Evolutionary conservation across 345 rosid genomes (phyloP).

Genomic region (Heritiera fomes): DNA sequence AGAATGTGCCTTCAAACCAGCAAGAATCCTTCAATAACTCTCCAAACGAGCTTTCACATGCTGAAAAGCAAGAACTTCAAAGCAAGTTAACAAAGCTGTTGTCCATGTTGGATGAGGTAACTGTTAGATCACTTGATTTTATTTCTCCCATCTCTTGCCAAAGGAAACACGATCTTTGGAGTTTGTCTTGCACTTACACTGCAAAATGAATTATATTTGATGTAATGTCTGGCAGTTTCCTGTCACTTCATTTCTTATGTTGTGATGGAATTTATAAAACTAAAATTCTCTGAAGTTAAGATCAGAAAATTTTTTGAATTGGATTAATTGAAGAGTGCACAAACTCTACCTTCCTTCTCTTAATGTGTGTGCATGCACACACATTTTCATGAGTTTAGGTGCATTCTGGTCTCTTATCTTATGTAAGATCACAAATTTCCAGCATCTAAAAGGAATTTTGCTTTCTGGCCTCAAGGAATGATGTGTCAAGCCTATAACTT

Average conservation of each 20-base stretch:
- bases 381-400: not conserved
- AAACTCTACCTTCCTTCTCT: not conserved
- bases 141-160: slow-evolving; percentile 2
- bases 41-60: slow-evolving; percentile 62
- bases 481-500: not conserved
- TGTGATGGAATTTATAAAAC: not conserved
- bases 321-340: not conserved
- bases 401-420: not conserved
- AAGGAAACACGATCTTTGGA: not conserved
- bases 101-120: slow-evolving; percentile 93
- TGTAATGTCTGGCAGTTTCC: not conserved
- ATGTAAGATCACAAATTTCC: not conserved
- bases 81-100: slow-evolving; percentile 82
- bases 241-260: not conserved
- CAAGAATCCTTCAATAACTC: slow-evolving; percentile 41
- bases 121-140: not conserved
- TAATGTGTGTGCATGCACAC: not conserved
- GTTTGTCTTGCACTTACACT: slow-evolving; percentile 4
- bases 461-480: not conserved
- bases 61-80: slow-evolving; percentile 85
- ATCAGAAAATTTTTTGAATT: not conserved
- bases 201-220: not conserved
- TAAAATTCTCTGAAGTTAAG: not conserved
- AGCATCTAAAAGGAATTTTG: not conserved
- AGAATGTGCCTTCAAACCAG: slow-evolving; percentile 38